Evolutionary conservation across 805 yeast genomes (phyloP).

Genomic region (Yamadazyma sp.): DNA sequence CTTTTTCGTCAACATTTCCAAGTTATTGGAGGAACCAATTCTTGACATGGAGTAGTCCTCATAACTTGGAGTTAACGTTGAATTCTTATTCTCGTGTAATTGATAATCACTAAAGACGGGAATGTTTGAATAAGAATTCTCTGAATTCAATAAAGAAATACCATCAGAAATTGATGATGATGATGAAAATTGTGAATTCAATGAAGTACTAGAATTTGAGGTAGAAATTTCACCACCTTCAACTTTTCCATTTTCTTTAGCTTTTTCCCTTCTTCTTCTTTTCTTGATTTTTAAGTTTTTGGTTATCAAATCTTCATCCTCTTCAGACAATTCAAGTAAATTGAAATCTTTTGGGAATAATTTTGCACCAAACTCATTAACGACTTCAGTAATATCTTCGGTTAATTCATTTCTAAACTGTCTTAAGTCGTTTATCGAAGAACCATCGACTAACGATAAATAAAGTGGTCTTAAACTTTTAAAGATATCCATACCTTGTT

Average conservation of each 20-base stretch:
- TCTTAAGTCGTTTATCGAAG: constrained; percentile 57
- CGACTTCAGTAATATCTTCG: constrained; percentile 70
- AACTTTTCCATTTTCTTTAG: neutral
- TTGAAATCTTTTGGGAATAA: constrained; percentile 81
- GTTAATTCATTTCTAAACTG: constrained; percentile 59
- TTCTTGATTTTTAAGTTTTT: constrained; percentile 36
- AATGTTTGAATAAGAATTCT: constrained; percentile 56
- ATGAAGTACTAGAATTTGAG: constrained; percentile 12
- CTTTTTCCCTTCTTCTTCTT: constrained; percentile 12
- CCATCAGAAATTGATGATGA: constrained; percentile 54
- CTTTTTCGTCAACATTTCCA: constrained; percentile 25
- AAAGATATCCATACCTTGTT: constrained; percentile 84
- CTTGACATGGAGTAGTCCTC: constrained; percentile 29
- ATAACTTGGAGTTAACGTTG: constrained; percentile 28
- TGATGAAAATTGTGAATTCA: constrained; percentile 13
- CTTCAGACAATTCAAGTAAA: constrained; percentile 44
- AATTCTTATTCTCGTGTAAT: constrained; percentile 30
- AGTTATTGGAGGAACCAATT: constrained; percentile 7
- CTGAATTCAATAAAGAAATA: constrained; percentile 59
- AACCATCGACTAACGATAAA: constrained; percentile 57
- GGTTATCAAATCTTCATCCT: constrained; percentile 27
- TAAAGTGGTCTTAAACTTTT: constrained; percentile 82
- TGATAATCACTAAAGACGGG: constrained; percentile 58
- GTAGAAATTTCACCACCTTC: constrained; percentile 3
- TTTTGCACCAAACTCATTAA: constrained; percentile 79